Base-by-base conservation (phyloP, 164 flowering plant species). In the Akebia trifoliata region DNA sequence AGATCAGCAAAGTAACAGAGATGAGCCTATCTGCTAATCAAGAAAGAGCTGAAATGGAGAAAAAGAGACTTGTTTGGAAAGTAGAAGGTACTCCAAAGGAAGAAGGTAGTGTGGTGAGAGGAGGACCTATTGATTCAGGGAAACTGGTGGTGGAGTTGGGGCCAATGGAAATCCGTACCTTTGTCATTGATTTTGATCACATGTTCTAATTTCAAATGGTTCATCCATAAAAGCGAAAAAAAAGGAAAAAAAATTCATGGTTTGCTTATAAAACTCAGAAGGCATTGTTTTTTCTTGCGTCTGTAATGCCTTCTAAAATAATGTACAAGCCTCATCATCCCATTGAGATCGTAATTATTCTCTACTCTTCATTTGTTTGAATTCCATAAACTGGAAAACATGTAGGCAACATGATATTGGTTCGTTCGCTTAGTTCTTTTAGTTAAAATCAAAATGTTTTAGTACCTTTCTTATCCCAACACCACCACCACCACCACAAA, bases 91-190 rank as follows among this genome's bases (percentile, higher is more conserved):
- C 73, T 15, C 9, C 60, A 0, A 54, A 29, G 26, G 66, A 74
- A 54, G 80, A 75, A 51, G 4, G 67, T 22, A 65, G 42, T 34
- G 50, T 59, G 26, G 56, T 34, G 29, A 78, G 90, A 57, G 98
- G 97, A 54, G 71, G 83, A 37, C 77, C 87, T n/a, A 74, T 90
- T 17, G 85, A 85, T 74, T 88, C 87, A 4, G 21, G 26, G 11
- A 58, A 79, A 36, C 74, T 87, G 52, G 68, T 76, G 10, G 84
- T 87, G 43, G 92, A 93, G 68, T 81, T 92, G 43, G 72, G 67
- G 18, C 92, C 97, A 2, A 86, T 83, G 95, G 97, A 87, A 70
- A 93, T 87, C 54, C 85, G 94, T 20, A 85, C 94, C 44, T 82
- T 92, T 53, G 2, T 79, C 14, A 49, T 91, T n/a, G 69, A 71